Evolutionary conservation across 805 yeast species (phyloP).

Genomic region (Torulaspora gathmanii): DNA sequence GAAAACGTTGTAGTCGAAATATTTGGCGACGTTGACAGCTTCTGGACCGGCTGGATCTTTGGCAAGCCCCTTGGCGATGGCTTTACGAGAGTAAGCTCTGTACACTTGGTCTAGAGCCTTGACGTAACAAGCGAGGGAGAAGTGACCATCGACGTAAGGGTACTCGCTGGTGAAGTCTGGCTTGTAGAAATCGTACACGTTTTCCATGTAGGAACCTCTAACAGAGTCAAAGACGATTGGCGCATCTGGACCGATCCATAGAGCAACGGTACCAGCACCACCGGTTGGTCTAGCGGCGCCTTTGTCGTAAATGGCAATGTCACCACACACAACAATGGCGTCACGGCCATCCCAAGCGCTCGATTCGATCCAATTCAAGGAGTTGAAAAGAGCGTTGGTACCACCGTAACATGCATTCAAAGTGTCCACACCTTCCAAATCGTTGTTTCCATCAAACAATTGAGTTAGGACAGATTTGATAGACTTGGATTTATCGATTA

Average conservation of each 20-base stretch:
- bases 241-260: conserved; percentile 95
- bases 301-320: conserved; percentile 93
- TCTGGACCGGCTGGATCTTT: conserved; percentile 44
- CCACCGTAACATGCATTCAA: conserved; percentile 98
- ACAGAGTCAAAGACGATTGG: conserved; percentile 87
- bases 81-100: conserved; percentile 73
- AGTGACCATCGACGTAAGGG: conserved; percentile 97
- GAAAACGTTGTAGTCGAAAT: conserved; percentile 91
- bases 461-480: conserved; percentile 95
- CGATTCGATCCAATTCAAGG: conserved; percentile 94
- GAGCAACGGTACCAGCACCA: conserved; percentile 96
- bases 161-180: conserved; percentile 95
- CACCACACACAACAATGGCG: conserved; percentile 95
- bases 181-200: conserved; percentile 96
- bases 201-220: conserved; percentile 93
- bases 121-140: conserved; percentile 87
- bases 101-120: conserved; percentile 89
- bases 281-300: conserved; percentile 99
- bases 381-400: conserved; percentile 88
- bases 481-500: conserved; percentile 93
- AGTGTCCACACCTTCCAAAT: conserved; percentile 94
- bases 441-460: conserved; percentile 80
- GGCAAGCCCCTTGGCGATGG: conserved; percentile 47
- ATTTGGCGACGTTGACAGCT: conserved; percentile 62
- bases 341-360: conserved; percentile 97